Percentiles rank a stretch among this genome's conserved stretches.
Evolutionary conservation across 257 asterid genomes (phyloP).

Genomic region (Scutellaria barbata): DNA sequence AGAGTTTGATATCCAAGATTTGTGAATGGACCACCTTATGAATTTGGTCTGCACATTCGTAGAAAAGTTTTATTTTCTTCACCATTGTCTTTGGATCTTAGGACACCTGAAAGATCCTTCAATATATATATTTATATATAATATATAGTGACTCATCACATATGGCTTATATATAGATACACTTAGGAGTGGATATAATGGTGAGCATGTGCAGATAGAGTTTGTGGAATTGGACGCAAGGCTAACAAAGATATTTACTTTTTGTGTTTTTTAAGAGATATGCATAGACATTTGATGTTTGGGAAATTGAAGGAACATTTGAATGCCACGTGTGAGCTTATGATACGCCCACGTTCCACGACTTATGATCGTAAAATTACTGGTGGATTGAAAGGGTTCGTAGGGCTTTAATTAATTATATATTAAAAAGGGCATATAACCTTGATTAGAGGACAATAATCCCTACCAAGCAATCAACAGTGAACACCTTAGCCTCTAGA

Average conservation of each 20-base stretch:
- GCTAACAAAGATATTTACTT: slow-evolving; percentile 38
- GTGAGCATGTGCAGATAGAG: slow-evolving; percentile 52
- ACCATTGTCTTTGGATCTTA: slow-evolving; percentile 47
- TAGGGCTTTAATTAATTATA: neutral
- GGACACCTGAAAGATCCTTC: slow-evolving; percentile 48
- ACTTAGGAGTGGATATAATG: slow-evolving; percentile 28
- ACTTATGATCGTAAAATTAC: slow-evolving; percentile 1
- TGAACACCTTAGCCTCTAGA: slow-evolving; percentile 16
- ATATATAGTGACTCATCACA: neutral
- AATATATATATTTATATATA: neutral
- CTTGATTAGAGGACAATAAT: slow-evolving; percentile 15
- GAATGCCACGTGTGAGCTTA: slow-evolving; percentile 22
- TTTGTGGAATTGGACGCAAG: slow-evolving; percentile 31
- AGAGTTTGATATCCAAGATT: no score
- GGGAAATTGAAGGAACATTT: slow-evolving; percentile 7
- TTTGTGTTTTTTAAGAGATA: neutral
- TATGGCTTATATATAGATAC: neutral
- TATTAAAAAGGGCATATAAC: slow-evolving; percentile 1
- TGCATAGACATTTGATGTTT: neutral
- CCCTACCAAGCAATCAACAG: neutral
- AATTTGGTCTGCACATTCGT: slow-evolving; percentile 10
- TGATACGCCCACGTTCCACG: slow-evolving; percentile 29
- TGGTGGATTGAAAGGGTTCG: neutral
- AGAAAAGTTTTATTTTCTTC: slow-evolving; percentile 22
- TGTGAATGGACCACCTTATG: slow-evolving; percentile 39